Evolutionary conservation across 2,329 filamentous ascomycete genomes (phyloP), one percentile per base, ranked within the genome.

Genomic region (Thielaviopsis ethacetica): DNA sequence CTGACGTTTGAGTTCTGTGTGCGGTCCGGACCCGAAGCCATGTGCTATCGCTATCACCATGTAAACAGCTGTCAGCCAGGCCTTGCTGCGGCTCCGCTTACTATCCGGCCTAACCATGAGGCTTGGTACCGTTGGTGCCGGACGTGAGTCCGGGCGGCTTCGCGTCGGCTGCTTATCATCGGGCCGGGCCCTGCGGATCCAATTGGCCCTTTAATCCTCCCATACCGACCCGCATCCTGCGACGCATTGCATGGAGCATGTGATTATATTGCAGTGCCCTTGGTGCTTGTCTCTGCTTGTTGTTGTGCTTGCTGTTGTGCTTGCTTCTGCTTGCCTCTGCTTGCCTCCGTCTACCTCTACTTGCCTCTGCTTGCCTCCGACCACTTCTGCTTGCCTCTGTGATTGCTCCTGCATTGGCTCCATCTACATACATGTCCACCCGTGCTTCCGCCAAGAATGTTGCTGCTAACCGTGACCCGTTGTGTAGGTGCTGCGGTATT

Each of bases 401-500:
- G n/a, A n/a, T n/a, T n/a, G n/a, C n/a, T 41, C 15, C 13, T 41
- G 38, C 15, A 12, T 17, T 17, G 38, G 10, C 15, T 17, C 38
- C 38, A 13, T 10, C 10, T 3, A 41, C 38, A 5, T 6, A 10
- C 12, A 5, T 41, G 13, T 10, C 10, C 13, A 13, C 12, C 5
- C 12, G 3, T 17, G 3, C 13, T 5, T 10, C 3, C 38, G 15
- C 38, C 17, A 7, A 44, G 38, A 47, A 17, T 5, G 19, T 27
- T 27, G 17, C 41, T n/a, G 41, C 54, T 56, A 56, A 56, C 41
- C 54, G 41, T 30, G 15, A 24, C 24, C 6, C 13, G 44, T 47
- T n/a, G n/a, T 67, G 57, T 73, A 98, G 93, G 91, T 98, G 73
- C 82, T 97, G 73, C 91, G 93, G 76, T 98, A 91, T 81, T 91